Evolutionary conservation across 2,329 filamentous ascomycete genomes (phyloP).

Genomic region (Amauroascus verrucosus): DNA sequence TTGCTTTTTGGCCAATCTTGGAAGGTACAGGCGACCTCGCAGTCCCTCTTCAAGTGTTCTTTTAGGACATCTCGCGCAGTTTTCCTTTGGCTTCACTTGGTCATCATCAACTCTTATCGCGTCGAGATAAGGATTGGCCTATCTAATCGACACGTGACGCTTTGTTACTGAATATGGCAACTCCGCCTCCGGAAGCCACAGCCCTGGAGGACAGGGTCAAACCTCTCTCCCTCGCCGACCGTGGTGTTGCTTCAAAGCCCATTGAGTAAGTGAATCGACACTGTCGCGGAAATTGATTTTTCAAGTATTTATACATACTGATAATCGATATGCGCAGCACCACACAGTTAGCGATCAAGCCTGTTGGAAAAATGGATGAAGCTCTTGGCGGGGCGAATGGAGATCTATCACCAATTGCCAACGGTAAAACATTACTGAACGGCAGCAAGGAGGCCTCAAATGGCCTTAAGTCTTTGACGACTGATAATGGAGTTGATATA

Average conservation of each 20-base stretch:
- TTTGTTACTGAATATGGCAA: constrained; percentile 30
- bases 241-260: background rate
- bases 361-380: background rate
- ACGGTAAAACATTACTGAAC: constrained; percentile 7
- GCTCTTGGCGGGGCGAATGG: background rate
- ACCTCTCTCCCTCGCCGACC: constrained; percentile 11
- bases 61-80: background rate
- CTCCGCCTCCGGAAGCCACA: constrained; percentile 34
- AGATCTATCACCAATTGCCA: constrained; percentile 7
- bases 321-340: background rate
- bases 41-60: background rate
- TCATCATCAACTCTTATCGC: constrained; percentile 1
- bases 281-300: background rate
- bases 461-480: background rate
- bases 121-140: background rate
- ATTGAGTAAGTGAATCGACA: background rate
- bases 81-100: no score
- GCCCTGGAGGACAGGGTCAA: constrained; percentile 34
- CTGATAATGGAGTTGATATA: background rate
- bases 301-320: background rate
- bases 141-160: constrained; percentile 15
- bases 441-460: constrained; percentile 5
- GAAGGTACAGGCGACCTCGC: background rate
- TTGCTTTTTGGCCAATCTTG: background rate
- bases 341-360: background rate